Evolutionary conservation across 805 yeast species (phyloP).

Genomic region (Teunomyces aglyptinius): DNA sequence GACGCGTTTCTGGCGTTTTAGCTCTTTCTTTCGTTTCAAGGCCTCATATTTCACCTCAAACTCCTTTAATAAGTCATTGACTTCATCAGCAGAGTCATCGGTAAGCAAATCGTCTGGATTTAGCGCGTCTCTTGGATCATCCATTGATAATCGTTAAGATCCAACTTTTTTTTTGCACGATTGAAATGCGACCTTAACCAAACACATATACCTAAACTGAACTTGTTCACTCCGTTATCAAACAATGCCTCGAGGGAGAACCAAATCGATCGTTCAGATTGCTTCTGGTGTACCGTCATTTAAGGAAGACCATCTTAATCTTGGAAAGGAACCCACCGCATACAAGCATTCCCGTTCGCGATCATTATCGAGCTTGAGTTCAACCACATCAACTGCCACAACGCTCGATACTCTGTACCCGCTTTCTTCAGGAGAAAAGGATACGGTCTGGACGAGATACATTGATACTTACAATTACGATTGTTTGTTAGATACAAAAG

Average conservation of each 20-base stretch:
- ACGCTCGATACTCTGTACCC: slow-evolving; percentile 24
- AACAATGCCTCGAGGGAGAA: slow-evolving; percentile 46
- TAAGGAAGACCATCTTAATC: slow-evolving; percentile 24
- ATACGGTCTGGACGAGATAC: slow-evolving; percentile 28
- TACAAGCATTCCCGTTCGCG: background rate
- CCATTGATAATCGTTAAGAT: slow-evolving; percentile 12
- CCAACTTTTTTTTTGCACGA: background rate
- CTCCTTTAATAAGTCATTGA: slow-evolving; percentile 38
- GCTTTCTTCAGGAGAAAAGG: slow-evolving; percentile 36
- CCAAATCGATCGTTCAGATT: slow-evolving; percentile 64
- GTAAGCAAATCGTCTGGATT: slow-evolving; percentile 32
- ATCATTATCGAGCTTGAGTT: background rate
- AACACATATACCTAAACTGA: slow-evolving; percentile 1
- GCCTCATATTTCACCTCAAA: slow-evolving; percentile 21
- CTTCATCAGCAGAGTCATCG: slow-evolving; percentile 37
- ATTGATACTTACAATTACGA: slow-evolving; percentile 42
- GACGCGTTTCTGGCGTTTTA: slow-evolving; percentile 5
- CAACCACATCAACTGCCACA: slow-evolving; percentile 6
- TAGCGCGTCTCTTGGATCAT: slow-evolving; percentile 33
- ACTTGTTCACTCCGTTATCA: background rate
- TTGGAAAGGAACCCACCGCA: slow-evolving; percentile 11
- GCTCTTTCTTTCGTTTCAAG: slow-evolving; percentile 19
- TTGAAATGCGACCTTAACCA: background rate
- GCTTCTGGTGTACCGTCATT: slow-evolving; percentile 51
- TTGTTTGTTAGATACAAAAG: slow-evolving; percentile 37